Conservation (phyloP, 108 stramenopile genomes). For the Nitzschia putrida region DNA sequence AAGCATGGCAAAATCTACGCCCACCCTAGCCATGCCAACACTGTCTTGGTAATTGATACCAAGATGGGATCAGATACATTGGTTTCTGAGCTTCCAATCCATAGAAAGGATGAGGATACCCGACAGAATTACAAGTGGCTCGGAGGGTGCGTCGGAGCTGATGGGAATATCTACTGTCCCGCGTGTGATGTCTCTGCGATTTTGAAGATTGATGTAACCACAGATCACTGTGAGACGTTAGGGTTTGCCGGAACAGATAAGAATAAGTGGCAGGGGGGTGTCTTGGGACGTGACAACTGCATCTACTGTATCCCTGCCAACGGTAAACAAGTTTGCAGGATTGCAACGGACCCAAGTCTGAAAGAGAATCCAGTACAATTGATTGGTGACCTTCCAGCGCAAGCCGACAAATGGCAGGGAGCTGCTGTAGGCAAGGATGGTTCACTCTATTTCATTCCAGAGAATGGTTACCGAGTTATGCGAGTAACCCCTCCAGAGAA, state of each 20-base stretch:
- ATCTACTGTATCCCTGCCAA: constrained; percentile 80
- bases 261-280: constrained; percentile 88
- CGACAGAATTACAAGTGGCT: constrained; percentile 81
- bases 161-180: constrained; percentile 84
- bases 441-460: constrained; percentile 78
- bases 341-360: constrained; percentile 50
- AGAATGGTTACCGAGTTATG: constrained; percentile 73
- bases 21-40: constrained; percentile 69
- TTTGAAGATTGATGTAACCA: constrained; percentile 46
- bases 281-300: constrained; percentile 64
- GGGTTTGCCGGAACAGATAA: constrained; percentile 57
- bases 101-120: constrained; percentile 52
- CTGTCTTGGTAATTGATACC: constrained; percentile 71
- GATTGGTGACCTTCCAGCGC: constrained; percentile 58
- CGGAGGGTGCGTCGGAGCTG: constrained; percentile 70
- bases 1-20: constrained; percentile 67
- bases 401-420: constrained; percentile 85
- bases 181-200: constrained; percentile 74
- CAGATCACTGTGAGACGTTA: constrained; percentile 47
- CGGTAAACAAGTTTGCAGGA: constrained; percentile 59
- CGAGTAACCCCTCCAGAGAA: constrained; percentile 57
- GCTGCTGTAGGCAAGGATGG: constrained; percentile 72
- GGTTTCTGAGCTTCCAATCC: constrained; percentile 58
- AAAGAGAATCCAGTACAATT: constrained; percentile 46
- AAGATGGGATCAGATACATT: constrained; percentile 30